A percentile compares a stretch with the other conserved stretches of the same genome.
Conservation (phyloP, 1,284 basidiomycete genomes). For the Boletus putidus region DNA sequence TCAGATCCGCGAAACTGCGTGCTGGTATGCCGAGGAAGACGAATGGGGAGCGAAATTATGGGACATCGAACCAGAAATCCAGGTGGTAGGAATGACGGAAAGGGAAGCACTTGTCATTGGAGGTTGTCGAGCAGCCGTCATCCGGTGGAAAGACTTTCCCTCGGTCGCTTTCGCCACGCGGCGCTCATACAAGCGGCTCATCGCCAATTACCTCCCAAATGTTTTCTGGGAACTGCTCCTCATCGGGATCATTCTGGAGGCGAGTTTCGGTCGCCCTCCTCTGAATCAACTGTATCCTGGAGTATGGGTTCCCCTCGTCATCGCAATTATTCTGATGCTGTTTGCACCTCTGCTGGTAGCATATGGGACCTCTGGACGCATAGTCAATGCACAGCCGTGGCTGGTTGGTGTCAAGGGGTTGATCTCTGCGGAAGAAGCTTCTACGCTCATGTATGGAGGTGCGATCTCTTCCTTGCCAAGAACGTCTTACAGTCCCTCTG, state of each 20-base stretch:
- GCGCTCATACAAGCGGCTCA: slow-evolving; percentile 18
- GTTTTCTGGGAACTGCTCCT: slow-evolving; percentile 9
- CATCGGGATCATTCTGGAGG: background rate
- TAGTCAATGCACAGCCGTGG: slow-evolving; percentile 29
- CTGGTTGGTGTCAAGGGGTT: slow-evolving; percentile 31
- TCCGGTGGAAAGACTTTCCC: slow-evolving; percentile 34
- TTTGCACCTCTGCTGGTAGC: slow-evolving; percentile 17
- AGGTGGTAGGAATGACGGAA: slow-evolving; percentile 30
- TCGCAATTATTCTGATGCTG: slow-evolving; percentile 23
- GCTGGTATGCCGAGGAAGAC: slow-evolving; percentile 30
- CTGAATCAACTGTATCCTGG: background rate
- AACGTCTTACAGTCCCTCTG: slow-evolving; percentile 26
- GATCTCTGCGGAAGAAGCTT: slow-evolving; percentile 29
- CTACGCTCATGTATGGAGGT: slow-evolving; percentile 22
- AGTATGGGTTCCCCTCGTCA: background rate
- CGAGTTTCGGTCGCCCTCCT: background rate
- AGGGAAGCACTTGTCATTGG: slow-evolving; percentile 29
- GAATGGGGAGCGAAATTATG: slow-evolving; percentile 26
- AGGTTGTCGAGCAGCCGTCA: slow-evolving; percentile 30
- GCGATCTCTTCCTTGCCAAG: slow-evolving; percentile 12
- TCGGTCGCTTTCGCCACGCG: slow-evolving; percentile 20
- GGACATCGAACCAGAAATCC: slow-evolving; percentile 32
- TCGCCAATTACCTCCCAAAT: slow-evolving; percentile 19
- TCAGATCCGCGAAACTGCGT: background rate
- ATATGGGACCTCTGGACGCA: slow-evolving; percentile 29